Evolutionary conservation across 345 rosid genomes (phyloP), one percentile per base, ranked within the genome.

Genomic region (Rhodomyrtus tomentosa): DNA sequence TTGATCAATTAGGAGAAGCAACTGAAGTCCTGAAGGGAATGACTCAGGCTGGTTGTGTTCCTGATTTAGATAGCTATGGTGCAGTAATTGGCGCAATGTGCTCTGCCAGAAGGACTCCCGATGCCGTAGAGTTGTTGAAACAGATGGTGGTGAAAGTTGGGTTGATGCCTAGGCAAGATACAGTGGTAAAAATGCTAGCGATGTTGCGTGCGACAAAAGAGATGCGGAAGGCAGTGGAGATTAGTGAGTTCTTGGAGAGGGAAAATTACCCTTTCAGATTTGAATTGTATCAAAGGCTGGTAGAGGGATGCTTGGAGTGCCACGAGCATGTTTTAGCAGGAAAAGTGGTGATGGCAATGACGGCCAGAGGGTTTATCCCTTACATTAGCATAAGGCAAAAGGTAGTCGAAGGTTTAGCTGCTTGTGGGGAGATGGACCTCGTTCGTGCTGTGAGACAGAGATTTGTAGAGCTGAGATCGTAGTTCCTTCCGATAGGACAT

Each of bases 21-120:
- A 88, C 89, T 74, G 86, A 88, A 85, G 90, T 95, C 84, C 88
- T 95, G 86, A 92, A 89, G 86, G 91, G 89, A 56, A 96, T 96
- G 93, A 22, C 82, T 74, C 73, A 38, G 25, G 94, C 88, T 5
- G 95, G 93, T 36, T 95, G 97, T 83, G 81, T 93, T 83, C 96
- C 98, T 86, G 96, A 95, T 91, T 51, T 86, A 83, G 97, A 93
- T 85, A 91, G 98, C 83, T 96, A 92, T 49, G 93, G 93, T 6
- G 86, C 83, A 3, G 88, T 93, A 59, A 91, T 95, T 53, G 84
- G 53, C 32, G 86, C 93, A 10, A 87, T 96, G 91, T 92, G 95
- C 86, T 82, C 55, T 16, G 89, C 88, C 49, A 88, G 95, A 86
- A 95, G 89, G 91, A 92, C 91, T 53, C 86, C n/a, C 58, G 89